Base-by-base conservation (phyloP, 1,284 basidiomycete genomes). In the Trametes polyzona region DNA sequence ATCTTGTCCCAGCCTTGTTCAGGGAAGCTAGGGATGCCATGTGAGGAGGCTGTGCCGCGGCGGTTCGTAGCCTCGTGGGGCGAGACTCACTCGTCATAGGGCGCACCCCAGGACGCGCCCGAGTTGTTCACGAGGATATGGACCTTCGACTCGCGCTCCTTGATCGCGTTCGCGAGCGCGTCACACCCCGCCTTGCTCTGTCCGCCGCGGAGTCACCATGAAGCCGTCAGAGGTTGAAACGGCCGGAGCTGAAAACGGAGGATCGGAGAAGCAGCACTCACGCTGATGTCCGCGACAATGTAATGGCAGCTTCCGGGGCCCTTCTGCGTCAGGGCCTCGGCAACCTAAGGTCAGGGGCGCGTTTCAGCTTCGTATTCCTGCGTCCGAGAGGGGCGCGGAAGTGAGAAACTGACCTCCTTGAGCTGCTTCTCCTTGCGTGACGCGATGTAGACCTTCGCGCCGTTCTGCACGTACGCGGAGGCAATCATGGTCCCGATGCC, bases 1-100 rank as follows among this genome's bases (percentile, higher is more conserved):
- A 93, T 76, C 32, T 87, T 85, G 67, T 95, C 92, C 93, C 93
- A 95, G 1, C 93, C 93, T 59, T 83, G 82, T 69, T 90, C 88
- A 0, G 92, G 91, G 61, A 93, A 87, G 65, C 73, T 74, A 42
- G 16, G 11, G 27, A 17, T 6, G 1, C 27, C 4, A 1, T 3
- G 30, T 50, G 12, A 50, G 39, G 14, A 32, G 4, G 4, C 4
- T 14, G 23, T 12, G 23, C 16, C 11, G n/a, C 14, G 2, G 23
- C 23, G 23, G 21, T n/a, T n/a, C n/a, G n/a, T n/a, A n/a, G n/a
- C 12, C 4, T 2, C 9, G n/a, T 30, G 11, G 1, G 2, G 14
- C 30, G 10, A 6, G 8, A 32, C 69, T 48, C 46, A 74, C 73
- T 90, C 80, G 21, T 83, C 76, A 69, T 83, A 90, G 1, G 84